phyloP scores from a whole-genome alignment of 2,329 filamentous ascomycete species.

The Exophiala sideris region DNA sequence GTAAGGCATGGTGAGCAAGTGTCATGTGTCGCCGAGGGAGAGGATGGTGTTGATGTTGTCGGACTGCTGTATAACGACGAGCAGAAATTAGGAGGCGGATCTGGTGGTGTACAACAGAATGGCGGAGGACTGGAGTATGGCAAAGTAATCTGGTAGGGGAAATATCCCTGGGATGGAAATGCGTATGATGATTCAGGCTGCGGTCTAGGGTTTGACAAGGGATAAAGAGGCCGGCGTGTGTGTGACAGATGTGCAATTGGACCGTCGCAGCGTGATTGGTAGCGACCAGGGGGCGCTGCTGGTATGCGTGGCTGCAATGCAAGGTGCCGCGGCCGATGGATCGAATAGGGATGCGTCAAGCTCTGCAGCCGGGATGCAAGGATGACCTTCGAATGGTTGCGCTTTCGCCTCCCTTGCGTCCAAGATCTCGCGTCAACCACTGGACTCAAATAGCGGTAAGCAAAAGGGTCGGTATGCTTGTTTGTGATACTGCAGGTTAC shows the following conservation, averaged over 20 bases:
- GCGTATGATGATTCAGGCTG: constrained; percentile 26
- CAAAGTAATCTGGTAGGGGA: constrained; percentile 9
- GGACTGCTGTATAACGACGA: constrained; percentile 25
- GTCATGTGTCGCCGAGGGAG: constrained; percentile 17
- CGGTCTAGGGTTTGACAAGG: constrained; percentile 18
- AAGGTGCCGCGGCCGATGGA: constrained; percentile 27
- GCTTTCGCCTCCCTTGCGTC: constrained; percentile 25
- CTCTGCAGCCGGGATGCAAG: constrained; percentile 12
- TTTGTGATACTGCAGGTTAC: neutral
- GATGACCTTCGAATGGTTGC: constrained; percentile 11
- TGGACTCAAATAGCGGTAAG: constrained; percentile 28
- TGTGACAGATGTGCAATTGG: constrained; percentile 10
- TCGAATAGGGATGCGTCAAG: constrained; percentile 18
- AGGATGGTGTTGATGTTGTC: constrained; percentile 15
- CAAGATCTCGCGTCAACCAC: constrained; percentile 18
- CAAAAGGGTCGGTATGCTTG: constrained; percentile 4
- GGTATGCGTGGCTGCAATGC: constrained; percentile 29
- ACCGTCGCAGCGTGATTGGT: constrained; percentile 19
- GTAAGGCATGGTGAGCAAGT: constrained; percentile 70
- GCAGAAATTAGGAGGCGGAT: constrained; percentile 10
- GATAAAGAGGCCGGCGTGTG: neutral
- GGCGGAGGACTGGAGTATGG: constrained; percentile 11
- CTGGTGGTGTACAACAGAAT: constrained; percentile 19
- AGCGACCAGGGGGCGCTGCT: constrained; percentile 7
- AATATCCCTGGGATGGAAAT: constrained; percentile 7